Base-by-base conservation (phyloP, 2,329 filamentous ascomycete species). In the Microdochium paspali region DNA sequence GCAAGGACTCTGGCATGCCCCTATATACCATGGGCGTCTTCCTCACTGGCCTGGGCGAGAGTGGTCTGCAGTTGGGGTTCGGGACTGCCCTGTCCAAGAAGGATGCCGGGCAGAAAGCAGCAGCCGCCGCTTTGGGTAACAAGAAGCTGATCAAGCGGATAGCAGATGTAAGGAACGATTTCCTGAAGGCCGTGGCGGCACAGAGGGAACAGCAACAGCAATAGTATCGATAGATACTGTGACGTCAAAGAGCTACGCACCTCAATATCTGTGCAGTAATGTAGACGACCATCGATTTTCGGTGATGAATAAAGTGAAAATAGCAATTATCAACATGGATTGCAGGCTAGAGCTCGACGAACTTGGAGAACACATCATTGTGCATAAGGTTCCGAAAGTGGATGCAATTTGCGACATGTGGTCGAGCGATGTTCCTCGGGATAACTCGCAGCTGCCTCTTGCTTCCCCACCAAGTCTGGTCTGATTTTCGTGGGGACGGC, bases 11-110 rank as follows among this genome's bases (percentile, higher is more conserved):
- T 13, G 76, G 74, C 1, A 62, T 82, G 24, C 73, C 77, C 18
- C 64, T 82, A 24, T 87, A 78, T 58, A 77, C 73, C 2, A 73
- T 89, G 1, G 83, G 76, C 1, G 73, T 80, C 0, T 85, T 79
- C 55, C 66, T 89, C 24, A 76, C 79, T 20, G 85, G 84, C 0
- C 86, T 82, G 72, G 85, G 85, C 4, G 80, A 84, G 62, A 73
- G 71, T 26, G 68, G 77, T 44, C 76, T 79, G 59, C 66, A 77
- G 48, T 64, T 90, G 5, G 86, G 81, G 0, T 71, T 70, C 42
- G 86, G 84, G 0, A 76, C 74, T 26, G 85, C 77, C 1, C 65
- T 79, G 52, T 79, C 75, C 47, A 89, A 89, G 66, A 79, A 77
- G 48, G 82, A 87, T 48, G 87, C 85, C 1, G 82, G 82, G 0